Evolutionary conservation across 768 basidiomycete species (phyloP).

Genomic region (Austroboletus eburneus): DNA sequence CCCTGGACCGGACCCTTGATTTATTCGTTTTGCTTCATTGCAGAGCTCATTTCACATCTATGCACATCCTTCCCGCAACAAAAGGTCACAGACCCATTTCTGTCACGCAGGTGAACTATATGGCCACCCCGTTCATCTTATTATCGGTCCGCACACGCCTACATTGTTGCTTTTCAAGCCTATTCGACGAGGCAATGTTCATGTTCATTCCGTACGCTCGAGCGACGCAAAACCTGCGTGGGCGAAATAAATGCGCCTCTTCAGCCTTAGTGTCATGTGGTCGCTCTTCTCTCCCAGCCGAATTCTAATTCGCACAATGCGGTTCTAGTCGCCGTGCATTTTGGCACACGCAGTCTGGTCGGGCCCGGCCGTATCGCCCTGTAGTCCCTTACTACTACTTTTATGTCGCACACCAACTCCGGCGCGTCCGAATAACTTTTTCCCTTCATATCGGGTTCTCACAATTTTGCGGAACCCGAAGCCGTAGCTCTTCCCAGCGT

Average conservation of each 20-base stretch:
- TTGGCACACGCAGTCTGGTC: constrained; percentile 8
- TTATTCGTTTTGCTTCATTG: neutral
- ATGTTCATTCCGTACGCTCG: constrained; percentile 1
- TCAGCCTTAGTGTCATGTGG: neutral
- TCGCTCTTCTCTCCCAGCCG: neutral
- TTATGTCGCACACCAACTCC: constrained; percentile 1
- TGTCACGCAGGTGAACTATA: no score
- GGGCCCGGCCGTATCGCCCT: constrained; percentile 8
- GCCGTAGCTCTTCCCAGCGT: constrained; percentile 5
- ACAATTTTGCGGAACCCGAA: constrained; percentile 6
- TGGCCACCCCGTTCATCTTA: neutral
- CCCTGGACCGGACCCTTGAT: neutral
- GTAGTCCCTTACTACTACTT: constrained; percentile 2
- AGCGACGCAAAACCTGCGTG: constrained; percentile 10
- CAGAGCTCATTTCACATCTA: neutral
- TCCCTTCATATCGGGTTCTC: constrained; percentile 6
- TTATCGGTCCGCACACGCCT: neutral
- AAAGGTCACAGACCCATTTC: no score
- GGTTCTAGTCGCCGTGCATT: neutral
- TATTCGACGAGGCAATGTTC: neutral
- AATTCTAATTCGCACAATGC: constrained; percentile 1
- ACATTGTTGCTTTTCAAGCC: neutral
- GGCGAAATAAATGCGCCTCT: neutral
- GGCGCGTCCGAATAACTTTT: constrained; percentile 1
- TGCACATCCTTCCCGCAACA: neutral